phyloP scores from a whole-genome alignment of 495 filamentous ascomycete species.

The Haplographium delicatum region DNA sequence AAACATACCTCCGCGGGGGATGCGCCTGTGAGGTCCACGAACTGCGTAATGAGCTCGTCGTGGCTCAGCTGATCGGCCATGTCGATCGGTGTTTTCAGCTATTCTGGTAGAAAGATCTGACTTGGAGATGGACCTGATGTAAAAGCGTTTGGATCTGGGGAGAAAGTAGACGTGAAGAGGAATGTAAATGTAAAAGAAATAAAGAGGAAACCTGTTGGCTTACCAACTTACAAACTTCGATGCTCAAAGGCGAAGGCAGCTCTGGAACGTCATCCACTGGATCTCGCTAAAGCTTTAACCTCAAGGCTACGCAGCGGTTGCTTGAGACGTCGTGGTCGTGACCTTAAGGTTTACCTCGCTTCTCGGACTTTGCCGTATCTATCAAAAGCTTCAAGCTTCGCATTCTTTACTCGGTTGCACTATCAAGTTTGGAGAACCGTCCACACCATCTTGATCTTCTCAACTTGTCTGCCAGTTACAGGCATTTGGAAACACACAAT shows the following conservation, averaged over 20 bases:
- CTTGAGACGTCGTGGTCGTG: no score
- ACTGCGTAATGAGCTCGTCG: conserved; percentile 65
- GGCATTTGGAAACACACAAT: conserved; percentile 24
- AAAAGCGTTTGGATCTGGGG: no score
- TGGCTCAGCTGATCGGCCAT: conserved; percentile 64
- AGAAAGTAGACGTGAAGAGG: neutral
- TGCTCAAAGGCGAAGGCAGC: conserved; percentile 3
- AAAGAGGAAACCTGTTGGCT: neutral
- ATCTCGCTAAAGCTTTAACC: no score
- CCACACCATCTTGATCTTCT: neutral
- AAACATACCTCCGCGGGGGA: conserved; percentile 56
- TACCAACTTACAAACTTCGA: no score
- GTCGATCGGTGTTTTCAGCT: no score
- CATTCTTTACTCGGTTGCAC: neutral
- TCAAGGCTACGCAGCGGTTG: no score
- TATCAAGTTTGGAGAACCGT: conserved; percentile 1
- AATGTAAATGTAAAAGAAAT: no score
- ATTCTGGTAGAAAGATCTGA: no score
- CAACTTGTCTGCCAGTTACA: neutral
- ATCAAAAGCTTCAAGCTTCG: conserved; percentile 22
- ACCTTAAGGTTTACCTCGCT: no score
- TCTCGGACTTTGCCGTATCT: conserved; percentile 1
- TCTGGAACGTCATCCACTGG: conserved; percentile 3
- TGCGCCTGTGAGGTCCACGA: conserved; percentile 66
- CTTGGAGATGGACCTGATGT: no score